Conservation (phyloP, 23 red algal genomes). For the Agarophyton chilense region DNA sequence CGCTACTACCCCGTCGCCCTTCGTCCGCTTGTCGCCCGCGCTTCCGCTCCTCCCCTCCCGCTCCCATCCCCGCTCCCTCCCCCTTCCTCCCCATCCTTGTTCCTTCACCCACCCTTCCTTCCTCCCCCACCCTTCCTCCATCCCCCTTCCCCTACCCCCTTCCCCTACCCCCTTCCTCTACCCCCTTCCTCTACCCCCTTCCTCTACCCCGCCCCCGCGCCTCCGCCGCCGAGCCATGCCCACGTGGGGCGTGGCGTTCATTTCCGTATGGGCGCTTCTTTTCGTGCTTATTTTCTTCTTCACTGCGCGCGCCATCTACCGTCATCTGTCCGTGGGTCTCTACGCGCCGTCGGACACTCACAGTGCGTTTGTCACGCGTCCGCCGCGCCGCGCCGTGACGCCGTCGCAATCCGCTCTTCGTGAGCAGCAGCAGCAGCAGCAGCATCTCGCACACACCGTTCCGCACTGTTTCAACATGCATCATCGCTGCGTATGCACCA, state of each 20-base stretch:
- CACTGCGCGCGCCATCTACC: constrained; percentile 7
- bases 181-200: too few relatives aligned
- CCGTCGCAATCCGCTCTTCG: too few relatives aligned
- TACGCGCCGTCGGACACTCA: background rate
- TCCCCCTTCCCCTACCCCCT: too few relatives aligned
- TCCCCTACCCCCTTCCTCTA: too few relatives aligned
- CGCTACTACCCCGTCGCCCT: too few relatives aligned
- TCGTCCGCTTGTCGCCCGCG: too few relatives aligned
- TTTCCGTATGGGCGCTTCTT: background rate
- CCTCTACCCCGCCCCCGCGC: background rate
- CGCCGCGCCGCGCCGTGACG: background rate
- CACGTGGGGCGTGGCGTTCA: constrained; percentile 17
- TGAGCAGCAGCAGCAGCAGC: too few relatives aligned
- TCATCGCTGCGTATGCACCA: background rate
- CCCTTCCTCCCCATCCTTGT: too few relatives aligned
- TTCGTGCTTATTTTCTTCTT: background rate
- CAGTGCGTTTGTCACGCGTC: background rate
- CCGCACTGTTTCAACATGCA: background rate
- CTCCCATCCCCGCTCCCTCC: too few relatives aligned
- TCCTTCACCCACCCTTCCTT: too few relatives aligned
- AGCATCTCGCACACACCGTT: background rate
- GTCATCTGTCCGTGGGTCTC: background rate
- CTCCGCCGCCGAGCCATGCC: background rate
- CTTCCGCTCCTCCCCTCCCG: too few relatives aligned
- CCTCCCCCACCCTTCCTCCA: too few relatives aligned